Evolutionary conservation across 768 basidiomycete species (phyloP).

Genomic region (Hericium rajendrae): DNA sequence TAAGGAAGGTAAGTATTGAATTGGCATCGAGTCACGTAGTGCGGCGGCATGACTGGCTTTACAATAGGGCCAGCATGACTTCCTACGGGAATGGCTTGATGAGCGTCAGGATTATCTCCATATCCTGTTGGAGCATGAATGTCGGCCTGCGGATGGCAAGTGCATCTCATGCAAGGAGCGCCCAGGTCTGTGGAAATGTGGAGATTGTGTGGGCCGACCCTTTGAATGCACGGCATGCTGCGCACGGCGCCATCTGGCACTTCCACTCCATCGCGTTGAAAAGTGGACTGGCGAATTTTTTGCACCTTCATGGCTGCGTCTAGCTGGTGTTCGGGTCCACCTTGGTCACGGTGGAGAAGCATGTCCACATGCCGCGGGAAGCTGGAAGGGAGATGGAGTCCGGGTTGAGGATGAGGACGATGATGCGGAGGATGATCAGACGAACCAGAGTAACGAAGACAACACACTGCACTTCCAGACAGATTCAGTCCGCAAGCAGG

Average conservation of each 20-base stretch:
- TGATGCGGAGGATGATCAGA: background rate
- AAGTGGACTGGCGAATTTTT: background rate
- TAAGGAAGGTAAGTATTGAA: background rate
- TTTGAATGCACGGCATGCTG: background rate
- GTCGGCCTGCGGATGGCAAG: background rate
- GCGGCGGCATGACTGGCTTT: background rate
- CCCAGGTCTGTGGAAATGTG: background rate
- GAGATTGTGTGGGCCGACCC: background rate
- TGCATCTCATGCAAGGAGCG: background rate
- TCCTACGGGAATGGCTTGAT: background rate
- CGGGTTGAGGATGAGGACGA: background rate
- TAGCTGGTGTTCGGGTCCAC: background rate
- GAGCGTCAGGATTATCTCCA: background rate
- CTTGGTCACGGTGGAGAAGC: background rate
- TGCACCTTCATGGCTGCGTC: background rate
- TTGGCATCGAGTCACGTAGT: background rate
- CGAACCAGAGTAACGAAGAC: background rate
- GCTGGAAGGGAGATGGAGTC: background rate
- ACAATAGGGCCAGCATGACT: background rate
- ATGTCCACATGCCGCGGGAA: background rate
- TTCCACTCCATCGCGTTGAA: conserved; percentile 1
- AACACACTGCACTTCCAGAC: background rate
- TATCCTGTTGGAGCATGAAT: background rate
- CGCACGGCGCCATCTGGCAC: background rate
- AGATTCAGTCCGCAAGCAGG: background rate